Conservation (phyloP, 2,329 filamentous ascomycete genomes). For the Coniochaeta sp. region DNA sequence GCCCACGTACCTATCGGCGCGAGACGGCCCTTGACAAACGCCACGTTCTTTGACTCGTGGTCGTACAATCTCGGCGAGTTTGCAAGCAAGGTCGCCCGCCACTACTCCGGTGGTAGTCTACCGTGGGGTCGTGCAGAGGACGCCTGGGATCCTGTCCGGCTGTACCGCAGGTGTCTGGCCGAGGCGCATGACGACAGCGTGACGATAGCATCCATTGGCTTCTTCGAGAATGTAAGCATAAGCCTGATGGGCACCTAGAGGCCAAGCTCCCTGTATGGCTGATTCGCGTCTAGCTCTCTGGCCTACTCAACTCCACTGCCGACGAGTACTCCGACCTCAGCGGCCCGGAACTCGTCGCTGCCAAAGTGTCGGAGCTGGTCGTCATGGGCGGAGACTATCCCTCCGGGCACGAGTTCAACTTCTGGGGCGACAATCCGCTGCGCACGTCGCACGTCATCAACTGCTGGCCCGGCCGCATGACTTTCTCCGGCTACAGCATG, state of each 20-base stretch:
- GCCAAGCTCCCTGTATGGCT: not conserved
- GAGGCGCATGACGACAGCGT: slow-evolving; percentile 30
- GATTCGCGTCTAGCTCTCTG: slow-evolving; percentile 26
- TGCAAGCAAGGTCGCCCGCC: slow-evolving; percentile 35
- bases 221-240: slow-evolving; percentile 28
- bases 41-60: slow-evolving; percentile 34
- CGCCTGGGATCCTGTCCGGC: slow-evolving; percentile 30
- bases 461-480: slow-evolving; percentile 26
- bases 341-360: slow-evolving; percentile 30
- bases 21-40: slow-evolving; percentile 29
- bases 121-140: slow-evolving; percentile 24
- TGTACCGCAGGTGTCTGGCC: slow-evolving; percentile 36
- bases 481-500: slow-evolving; percentile 34
- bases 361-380: slow-evolving; percentile 40
- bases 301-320: slow-evolving; percentile 32
- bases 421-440: slow-evolving; percentile 29
- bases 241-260: slow-evolving; percentile 23
- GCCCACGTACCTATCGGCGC: slow-evolving; percentile 27
- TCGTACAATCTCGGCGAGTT: slow-evolving; percentile 33
- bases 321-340: slow-evolving; percentile 29
- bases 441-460: slow-evolving; percentile 35
- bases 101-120: slow-evolving; percentile 28
- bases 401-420: slow-evolving; percentile 39
- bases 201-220: slow-evolving; percentile 36
- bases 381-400: slow-evolving; percentile 45